These are phyloP conservation scores for Aspergillus spinulosporus DNA, from an alignment of 2,329 filamentous ascomycete genomes.

Conservation along the genomic window DNA sequence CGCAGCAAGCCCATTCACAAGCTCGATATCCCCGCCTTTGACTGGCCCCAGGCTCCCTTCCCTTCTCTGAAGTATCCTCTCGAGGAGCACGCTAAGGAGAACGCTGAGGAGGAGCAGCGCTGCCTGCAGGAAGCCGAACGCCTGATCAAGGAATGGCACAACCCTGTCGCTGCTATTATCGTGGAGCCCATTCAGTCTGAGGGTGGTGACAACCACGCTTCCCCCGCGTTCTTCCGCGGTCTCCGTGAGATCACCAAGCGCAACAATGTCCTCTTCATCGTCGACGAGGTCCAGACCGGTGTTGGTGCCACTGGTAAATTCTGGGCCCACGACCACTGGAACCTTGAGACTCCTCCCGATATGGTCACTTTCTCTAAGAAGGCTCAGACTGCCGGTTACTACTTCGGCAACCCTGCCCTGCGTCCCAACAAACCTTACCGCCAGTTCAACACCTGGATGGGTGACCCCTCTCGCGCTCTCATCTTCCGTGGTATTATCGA, in stretches of 20 bases:
- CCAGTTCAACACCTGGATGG: slow-evolving; percentile 98
- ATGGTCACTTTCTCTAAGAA: slow-evolving; percentile 97
- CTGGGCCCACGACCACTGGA: slow-evolving; percentile 97
- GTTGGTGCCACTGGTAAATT: slow-evolving; percentile 91
- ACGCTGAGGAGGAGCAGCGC: slow-evolving; percentile 75
- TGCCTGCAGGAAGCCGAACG: slow-evolving; percentile 81
- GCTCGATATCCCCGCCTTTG: slow-evolving; percentile 88
- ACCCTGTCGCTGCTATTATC: slow-evolving; percentile 77
- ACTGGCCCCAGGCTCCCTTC: slow-evolving; percentile 92
- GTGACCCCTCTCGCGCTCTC: slow-evolving; percentile 79
- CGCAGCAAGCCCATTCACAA: slow-evolving; percentile 94
- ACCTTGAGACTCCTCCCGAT: slow-evolving; percentile 74
- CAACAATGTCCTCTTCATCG: slow-evolving; percentile 74
- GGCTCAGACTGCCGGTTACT: slow-evolving; percentile 90
- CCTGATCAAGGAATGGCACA: slow-evolving; percentile 74
- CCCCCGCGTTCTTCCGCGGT: slow-evolving; percentile 79
- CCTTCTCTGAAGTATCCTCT: slow-evolving; percentile 84
- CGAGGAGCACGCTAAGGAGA: slow-evolving; percentile 74
- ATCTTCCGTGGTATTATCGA: slow-evolving; percentile 83
- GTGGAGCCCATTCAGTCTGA: slow-evolving; percentile 93
- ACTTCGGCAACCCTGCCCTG: slow-evolving; percentile 77
- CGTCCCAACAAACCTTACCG: slow-evolving; percentile 90
- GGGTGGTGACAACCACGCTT: slow-evolving; percentile 92
- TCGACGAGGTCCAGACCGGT: slow-evolving; percentile 92
- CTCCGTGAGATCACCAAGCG: slow-evolving; percentile 73